A percentile compares a stretch with the other conserved stretches of the same genome.
Evolutionary conservation across 345 rosid genomes (phyloP).

Genomic region (Moricandia arvensis): DNA sequence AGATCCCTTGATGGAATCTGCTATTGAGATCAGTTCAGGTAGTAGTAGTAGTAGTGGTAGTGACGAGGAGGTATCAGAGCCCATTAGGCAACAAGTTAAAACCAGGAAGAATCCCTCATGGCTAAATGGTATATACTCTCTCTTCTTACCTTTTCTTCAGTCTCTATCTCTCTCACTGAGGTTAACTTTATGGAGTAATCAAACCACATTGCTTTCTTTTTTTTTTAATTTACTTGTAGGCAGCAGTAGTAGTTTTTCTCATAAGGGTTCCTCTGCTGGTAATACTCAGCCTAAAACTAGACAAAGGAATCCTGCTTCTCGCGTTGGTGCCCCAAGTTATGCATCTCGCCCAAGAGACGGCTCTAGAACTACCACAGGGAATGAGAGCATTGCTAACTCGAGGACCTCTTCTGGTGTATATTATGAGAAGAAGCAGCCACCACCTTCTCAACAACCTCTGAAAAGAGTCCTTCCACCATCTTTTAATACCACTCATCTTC

Average conservation of each 20-base stretch:
- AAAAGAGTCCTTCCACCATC: constrained; percentile 70
- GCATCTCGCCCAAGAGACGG: constrained; percentile 33
- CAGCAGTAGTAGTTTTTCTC: constrained; percentile 6
- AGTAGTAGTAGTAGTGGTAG: not conserved
- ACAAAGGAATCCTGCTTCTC: constrained; percentile 17
- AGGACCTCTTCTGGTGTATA: constrained; percentile 47
- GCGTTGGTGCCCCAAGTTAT: constrained; percentile 25
- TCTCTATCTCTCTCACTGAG: not conserved
- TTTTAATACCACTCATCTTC: constrained; percentile 33
- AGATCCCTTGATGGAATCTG: constrained; percentile 21
- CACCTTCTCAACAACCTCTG: constrained; percentile 61
- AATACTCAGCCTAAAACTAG: constrained; percentile 25
- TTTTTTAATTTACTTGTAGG: not conserved
- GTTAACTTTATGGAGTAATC: not conserved
- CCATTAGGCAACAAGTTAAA: not conserved
- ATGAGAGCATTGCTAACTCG: constrained; percentile 50
- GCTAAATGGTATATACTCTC: constrained; percentile 23
- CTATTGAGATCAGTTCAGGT: constrained; percentile 35
- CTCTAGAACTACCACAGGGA: constrained; percentile 36
- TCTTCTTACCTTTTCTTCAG: not conserved
- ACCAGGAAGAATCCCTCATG: constrained; percentile 29
- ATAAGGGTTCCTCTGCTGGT: not conserved
- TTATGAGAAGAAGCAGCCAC: constrained; percentile 44
- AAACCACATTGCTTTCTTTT: not conserved
- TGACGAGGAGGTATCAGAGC: constrained; percentile 22